phyloP scores from a whole-genome alignment of 495 filamentous ascomycete species.

The Glonium stellatum region DNA sequence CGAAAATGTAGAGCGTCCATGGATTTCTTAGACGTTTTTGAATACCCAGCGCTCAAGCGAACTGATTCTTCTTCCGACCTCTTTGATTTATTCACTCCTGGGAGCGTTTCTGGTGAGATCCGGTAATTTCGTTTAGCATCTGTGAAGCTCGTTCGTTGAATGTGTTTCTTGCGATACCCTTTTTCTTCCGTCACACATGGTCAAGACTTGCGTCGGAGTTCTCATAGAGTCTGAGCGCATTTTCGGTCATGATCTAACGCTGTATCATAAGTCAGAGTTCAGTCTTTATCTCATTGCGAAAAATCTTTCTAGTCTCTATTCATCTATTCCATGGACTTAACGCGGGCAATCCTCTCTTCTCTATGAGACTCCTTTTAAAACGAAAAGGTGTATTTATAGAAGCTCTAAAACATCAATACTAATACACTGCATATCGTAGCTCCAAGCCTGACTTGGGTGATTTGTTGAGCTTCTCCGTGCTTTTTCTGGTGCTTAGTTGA shows the following conservation, averaged over 20 bases:
- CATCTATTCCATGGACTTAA: too few species aligned
- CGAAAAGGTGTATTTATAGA: too few species aligned
- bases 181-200: background rate
- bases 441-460: too few species aligned
- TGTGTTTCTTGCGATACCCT: background rate
- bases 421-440: too few species aligned
- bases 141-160: background rate
- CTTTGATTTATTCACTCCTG: conserved; percentile 2
- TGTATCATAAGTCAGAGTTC: background rate
- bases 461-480: too few species aligned
- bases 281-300: too few species aligned
- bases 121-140: background rate
- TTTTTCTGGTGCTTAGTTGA: too few species aligned
- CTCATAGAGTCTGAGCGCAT: background rate
- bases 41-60: background rate
- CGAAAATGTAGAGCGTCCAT: conserved; percentile 22
- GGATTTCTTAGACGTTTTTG: conserved; percentile 10
- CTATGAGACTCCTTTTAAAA: too few species aligned
- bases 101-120: background rate
- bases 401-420: too few species aligned
- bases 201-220: background rate
- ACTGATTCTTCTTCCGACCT: conserved; percentile 2
- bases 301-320: too few species aligned
- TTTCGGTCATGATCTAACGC: background rate
- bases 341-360: too few species aligned